These are phyloP conservation scores for Mangifera indica DNA, from an alignment of 345 rosid species.

Conservation along the genomic window DNA sequence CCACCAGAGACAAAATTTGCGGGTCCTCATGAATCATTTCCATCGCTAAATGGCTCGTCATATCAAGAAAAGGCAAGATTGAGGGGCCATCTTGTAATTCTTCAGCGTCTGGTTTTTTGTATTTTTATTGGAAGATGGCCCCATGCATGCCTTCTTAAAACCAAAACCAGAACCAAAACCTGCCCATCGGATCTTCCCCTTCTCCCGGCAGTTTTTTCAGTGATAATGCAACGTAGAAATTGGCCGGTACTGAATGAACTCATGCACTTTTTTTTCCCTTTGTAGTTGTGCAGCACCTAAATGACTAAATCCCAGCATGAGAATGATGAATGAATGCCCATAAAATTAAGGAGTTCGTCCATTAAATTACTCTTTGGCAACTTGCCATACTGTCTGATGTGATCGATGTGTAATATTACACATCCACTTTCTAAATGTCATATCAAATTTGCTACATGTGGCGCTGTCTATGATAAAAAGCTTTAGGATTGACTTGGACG, in stretches of 20 bases:
- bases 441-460: neutral
- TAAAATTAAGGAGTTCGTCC: neutral
- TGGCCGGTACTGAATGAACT: too few species aligned
- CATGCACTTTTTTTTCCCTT: too few species aligned
- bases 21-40: conserved; percentile 47
- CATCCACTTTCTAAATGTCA: neutral
- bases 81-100: neutral
- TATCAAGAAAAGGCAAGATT: conserved; percentile 17
- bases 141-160: conserved; percentile 14
- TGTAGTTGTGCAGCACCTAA: too few species aligned
- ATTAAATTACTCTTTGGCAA: neutral
- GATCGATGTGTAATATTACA: neutral
- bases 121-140: conserved; percentile 11
- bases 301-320: too few species aligned
- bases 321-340: too few species aligned
- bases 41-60: conserved; percentile 32
- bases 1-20: conserved; percentile 39
- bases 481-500: neutral
- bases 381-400: neutral
- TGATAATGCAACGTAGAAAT: neutral
- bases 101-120: conserved; percentile 36
- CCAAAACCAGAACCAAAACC: too few species aligned
- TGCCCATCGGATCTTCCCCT: conserved; percentile 8
- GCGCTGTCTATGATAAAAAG: neutral
- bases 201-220: conserved; percentile 51